phyloP scores from a whole-genome alignment of 768 basidiomycete species.

The Rhizopogon vulgaris region DNA sequence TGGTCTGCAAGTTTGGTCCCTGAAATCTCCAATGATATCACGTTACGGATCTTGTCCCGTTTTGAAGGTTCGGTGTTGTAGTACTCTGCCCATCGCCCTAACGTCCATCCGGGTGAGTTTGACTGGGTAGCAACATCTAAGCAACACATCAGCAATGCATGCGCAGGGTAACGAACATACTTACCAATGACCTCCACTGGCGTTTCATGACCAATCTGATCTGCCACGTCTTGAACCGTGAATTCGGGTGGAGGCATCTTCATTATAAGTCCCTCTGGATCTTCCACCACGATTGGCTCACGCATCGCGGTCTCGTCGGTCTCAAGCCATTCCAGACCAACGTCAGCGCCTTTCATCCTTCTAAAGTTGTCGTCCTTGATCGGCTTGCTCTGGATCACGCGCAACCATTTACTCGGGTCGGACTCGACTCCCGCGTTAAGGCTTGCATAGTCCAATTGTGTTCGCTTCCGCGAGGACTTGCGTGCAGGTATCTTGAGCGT shows the following conservation, averaged over 20 bases:
- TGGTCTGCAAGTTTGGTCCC: conserved; percentile 74
- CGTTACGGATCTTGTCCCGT: conserved; percentile 87
- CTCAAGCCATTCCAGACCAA: conserved; percentile 73
- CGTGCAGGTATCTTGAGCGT: conserved; percentile 74
- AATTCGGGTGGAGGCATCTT: conserved; percentile 72
- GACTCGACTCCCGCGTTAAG: conserved; percentile 59
- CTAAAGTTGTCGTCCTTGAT: conserved; percentile 61
- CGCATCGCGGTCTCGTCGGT: conserved; percentile 65
- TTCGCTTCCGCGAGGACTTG: conserved; percentile 73
- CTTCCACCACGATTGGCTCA: conserved; percentile 79
- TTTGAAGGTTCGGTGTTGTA: conserved; percentile 59
- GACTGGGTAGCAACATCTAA: conserved; percentile 87
- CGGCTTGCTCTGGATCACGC: conserved; percentile 60
- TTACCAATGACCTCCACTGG: conserved; percentile 90
- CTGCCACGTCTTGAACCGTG: conserved; percentile 75
- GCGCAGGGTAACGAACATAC: conserved; percentile 9
- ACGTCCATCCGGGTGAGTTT: conserved; percentile 79
- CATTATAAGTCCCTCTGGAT: conserved; percentile 81
- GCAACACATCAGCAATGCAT: conserved; percentile 3
- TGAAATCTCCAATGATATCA: conserved; percentile 92
- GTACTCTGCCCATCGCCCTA: conserved; percentile 89
- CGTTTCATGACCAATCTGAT: conserved; percentile 69
- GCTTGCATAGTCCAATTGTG: conserved; percentile 74
- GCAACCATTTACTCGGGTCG: conserved; percentile 58
- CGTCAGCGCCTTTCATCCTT: conserved; percentile 58